phyloP scores from a whole-genome alignment of 495 filamentous ascomycete species.

The Hypoxylon perforatum region DNA sequence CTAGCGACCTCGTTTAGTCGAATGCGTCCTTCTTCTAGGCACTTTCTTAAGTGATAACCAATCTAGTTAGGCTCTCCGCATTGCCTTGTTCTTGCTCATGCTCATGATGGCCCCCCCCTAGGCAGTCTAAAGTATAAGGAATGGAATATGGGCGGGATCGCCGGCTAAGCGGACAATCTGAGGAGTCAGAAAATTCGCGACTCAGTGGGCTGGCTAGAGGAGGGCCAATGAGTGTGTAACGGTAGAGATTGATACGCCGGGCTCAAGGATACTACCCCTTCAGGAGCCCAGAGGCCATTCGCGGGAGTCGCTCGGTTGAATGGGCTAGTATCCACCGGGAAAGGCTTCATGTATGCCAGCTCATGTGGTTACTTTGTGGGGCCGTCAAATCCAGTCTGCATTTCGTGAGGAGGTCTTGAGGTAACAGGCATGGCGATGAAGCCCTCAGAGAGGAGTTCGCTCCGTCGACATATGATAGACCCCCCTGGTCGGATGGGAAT shows the following conservation, averaged over 20 bases:
- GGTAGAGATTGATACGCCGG: slow-evolving; percentile 39
- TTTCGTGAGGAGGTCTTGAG: slow-evolving; percentile 39
- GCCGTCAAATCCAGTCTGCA: slow-evolving; percentile 37
- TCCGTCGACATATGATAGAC: slow-evolving; percentile 41
- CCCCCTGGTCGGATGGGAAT: slow-evolving; percentile 29
- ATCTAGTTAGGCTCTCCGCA: slow-evolving; percentile 34
- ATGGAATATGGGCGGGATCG: slow-evolving; percentile 34
- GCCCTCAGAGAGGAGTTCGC: slow-evolving; percentile 32
- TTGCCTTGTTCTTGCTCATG: slow-evolving; percentile 19
- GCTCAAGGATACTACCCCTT: slow-evolving; percentile 44
- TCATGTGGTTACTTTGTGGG: slow-evolving; percentile 47
- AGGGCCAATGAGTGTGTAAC: slow-evolving; percentile 34
- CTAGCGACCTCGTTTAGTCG: slow-evolving; percentile 20
- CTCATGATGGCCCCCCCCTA: slow-evolving; percentile 14
- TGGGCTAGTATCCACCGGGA: slow-evolving; percentile 45
- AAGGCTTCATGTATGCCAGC: slow-evolving; percentile 47
- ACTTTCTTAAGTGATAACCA: slow-evolving; percentile 18
- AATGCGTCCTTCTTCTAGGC: slow-evolving; percentile 16
- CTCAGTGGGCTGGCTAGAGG: slow-evolving; percentile 34
- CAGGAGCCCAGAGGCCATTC: slow-evolving; percentile 42
- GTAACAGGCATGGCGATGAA: slow-evolving; percentile 36
- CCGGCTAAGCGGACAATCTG: slow-evolving; percentile 39
- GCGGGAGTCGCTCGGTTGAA: slow-evolving; percentile 43
- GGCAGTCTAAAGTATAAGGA: slow-evolving; percentile 20
- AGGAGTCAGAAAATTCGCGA: slow-evolving; percentile 41